A percentile compares a stretch with the other conserved stretches of the same genome.
Conservation (phyloP, 768 basidiomycete species). For the Tricholoma sp. region DNA sequence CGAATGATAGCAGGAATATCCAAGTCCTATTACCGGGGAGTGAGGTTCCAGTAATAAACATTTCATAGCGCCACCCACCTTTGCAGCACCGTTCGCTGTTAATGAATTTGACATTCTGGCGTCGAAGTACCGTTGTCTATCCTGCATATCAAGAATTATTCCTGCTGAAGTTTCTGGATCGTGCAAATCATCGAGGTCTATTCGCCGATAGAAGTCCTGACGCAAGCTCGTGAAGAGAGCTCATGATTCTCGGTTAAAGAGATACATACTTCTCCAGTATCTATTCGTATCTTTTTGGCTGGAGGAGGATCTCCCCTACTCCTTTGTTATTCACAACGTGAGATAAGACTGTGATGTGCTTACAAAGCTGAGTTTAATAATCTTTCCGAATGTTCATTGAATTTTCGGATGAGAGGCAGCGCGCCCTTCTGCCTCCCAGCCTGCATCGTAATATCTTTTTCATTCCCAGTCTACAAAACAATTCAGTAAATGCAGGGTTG, state of each 20-base stretch:
- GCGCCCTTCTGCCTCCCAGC: slow-evolving; percentile 85
- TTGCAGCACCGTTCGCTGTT: slow-evolving; percentile 22
- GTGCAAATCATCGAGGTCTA: slow-evolving; percentile 84
- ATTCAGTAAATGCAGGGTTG: not conserved
- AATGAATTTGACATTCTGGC: slow-evolving; percentile 41
- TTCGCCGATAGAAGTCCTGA: slow-evolving; percentile 43
- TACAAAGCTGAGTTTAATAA: slow-evolving; percentile 78
- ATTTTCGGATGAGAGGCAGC: slow-evolving; percentile 90
- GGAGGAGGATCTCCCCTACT: slow-evolving; percentile 49
- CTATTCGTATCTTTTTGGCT: slow-evolving; percentile 55
- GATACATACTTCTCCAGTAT: slow-evolving; percentile 35
- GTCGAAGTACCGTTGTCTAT: slow-evolving; percentile 79
- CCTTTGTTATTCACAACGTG: not conserved
- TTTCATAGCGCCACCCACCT: slow-evolving; percentile 17
- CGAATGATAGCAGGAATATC: slow-evolving; percentile 44
- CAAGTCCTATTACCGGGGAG: slow-evolving; percentile 29
- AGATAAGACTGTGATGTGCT: slow-evolving; percentile 8
- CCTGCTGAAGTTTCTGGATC: slow-evolving; percentile 60
- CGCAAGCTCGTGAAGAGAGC: not conserved
- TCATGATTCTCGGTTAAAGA: too few species aligned
- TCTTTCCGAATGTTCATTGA: slow-evolving; percentile 95
- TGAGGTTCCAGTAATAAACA: not conserved
- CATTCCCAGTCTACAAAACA: slow-evolving; percentile 72
- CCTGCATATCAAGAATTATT: slow-evolving; percentile 83
- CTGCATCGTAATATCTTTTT: slow-evolving; percentile 92